phyloP scores from a whole-genome alignment of 176 grass and related monocot genomes.

The Cymbopogon citratus region DNA sequence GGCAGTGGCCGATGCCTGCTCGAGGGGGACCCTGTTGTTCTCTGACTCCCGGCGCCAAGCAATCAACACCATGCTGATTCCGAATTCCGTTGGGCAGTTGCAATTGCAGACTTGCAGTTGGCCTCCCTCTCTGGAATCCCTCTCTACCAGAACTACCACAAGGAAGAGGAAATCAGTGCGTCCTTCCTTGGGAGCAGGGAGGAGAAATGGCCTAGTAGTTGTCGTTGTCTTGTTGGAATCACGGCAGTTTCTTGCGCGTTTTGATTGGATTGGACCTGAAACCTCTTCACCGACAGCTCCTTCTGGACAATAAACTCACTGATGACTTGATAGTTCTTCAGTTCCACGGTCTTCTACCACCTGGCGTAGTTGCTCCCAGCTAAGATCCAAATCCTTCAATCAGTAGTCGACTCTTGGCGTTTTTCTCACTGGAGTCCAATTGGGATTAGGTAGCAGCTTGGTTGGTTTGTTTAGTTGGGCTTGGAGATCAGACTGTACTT shows the following conservation, averaged over 20 bases:
- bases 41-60: conserved; percentile 9
- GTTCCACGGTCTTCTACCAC: not conserved
- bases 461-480: not conserved
- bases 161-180: not conserved
- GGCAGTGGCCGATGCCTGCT: not conserved
- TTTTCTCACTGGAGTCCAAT: not conserved
- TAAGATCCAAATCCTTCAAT: not conserved
- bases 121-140: not conserved
- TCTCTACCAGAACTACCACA: not conserved
- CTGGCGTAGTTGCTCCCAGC: not conserved
- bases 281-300: not conserved
- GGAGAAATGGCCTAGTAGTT: not conserved
- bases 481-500: not conserved
- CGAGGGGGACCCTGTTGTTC: not conserved
- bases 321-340: not conserved
- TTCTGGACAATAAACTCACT: not conserved
- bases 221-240: not conserved
- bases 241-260: not conserved
- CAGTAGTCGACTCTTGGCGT: not conserved
- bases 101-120: not conserved
- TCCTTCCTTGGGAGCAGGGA: not conserved
- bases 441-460: not conserved
- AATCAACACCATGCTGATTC: not conserved
- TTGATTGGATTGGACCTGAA: not conserved
- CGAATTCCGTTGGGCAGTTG: conserved; percentile 10